phyloP scores from a whole-genome alignment of 805 yeast species.

The Clavispora santaluciae region DNA sequence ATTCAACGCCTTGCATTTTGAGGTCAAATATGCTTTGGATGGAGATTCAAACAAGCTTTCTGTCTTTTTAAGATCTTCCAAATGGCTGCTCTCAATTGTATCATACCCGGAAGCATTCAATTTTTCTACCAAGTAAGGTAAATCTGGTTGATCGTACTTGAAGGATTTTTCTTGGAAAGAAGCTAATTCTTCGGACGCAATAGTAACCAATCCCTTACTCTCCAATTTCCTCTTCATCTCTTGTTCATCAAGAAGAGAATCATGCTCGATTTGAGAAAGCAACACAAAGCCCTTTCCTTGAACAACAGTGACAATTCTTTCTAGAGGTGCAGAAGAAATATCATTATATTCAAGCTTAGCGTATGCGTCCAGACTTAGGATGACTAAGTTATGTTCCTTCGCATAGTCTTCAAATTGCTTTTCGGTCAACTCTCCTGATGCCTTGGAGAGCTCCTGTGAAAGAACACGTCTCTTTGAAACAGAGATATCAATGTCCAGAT shows the following conservation, averaged over 20 bases:
- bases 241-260: conserved; percentile 25
- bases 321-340: conserved; percentile 19
- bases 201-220: conserved; percentile 28
- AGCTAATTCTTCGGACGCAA: conserved; percentile 22
- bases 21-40: conserved; percentile 18
- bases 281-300: conserved; percentile 25
- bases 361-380: conserved; percentile 29
- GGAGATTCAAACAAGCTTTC: conserved; percentile 19
- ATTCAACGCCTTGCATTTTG: conserved; percentile 17
- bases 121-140: conserved; percentile 18
- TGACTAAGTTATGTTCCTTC: conserved; percentile 25
- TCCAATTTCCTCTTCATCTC: conserved; percentile 30
- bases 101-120: conserved; percentile 16
- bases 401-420: conserved; percentile 32
- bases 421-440: conserved; percentile 12
- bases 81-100: conserved; percentile 10
- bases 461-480: conserved; percentile 10
- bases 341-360: conserved; percentile 26
- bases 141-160: conserved; percentile 18
- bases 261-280: conserved; percentile 24
- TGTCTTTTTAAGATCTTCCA: conserved; percentile 9
- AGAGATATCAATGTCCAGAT: conserved; percentile 16
- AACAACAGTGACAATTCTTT: conserved; percentile 19
- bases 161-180: conserved; percentile 10
- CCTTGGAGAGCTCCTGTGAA: conserved; percentile 14